Evolutionary conservation across 192 early-diverging fungal species (phyloP), one percentile per base, ranked within the genome.

Genomic region (Coemansia sp.): DNA sequence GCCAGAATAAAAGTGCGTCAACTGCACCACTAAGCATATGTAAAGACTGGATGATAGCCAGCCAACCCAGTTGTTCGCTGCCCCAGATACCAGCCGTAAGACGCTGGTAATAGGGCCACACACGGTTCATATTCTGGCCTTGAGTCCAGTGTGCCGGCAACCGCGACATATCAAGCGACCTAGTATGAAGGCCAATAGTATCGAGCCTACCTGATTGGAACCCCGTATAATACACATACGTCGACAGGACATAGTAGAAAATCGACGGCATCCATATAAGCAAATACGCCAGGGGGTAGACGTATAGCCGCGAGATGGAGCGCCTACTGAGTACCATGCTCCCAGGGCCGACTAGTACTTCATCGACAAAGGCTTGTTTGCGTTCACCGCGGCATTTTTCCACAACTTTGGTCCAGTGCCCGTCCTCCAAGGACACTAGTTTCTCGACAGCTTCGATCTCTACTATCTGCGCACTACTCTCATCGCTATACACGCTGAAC

Each of bases 201-300:
- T 64, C 5, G 0, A 12, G 15, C n/a, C 19, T 42, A 1, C 45
- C 17, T 9, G 60, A 17, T 50, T 77, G 37, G 14, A 81, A 81
- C 5, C 64, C 67, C 5, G 38, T 46, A 51, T 70, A 66, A 64
- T 76, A 81, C 37, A 76, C 71, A n/a, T 68, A 69, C 1, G 74
- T 81, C 1, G 79, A 81, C 41, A 71, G 4, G 0, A 81, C 27
- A 34, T 32, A 73, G 64, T 77, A 83, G 15, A 67, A 38, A 1
- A 77, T 41, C 1, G 66, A 69, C n/a, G 80, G 80, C 29, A 75
- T 14, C 66, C 73, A 83, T 2, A 83, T 11, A 4, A 65, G 38
- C n/a, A 68, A 23, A 39, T 83, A 74, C 1, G 73, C 76, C 15
- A 83, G 67, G 23, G 80, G 80, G 23, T 83, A 83, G 2, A 83